Evolutionary conservation across 148 eudicot species (phyloP), one percentile per base, ranked within the genome.

Genomic region (Arctostaphylos glauca): DNA sequence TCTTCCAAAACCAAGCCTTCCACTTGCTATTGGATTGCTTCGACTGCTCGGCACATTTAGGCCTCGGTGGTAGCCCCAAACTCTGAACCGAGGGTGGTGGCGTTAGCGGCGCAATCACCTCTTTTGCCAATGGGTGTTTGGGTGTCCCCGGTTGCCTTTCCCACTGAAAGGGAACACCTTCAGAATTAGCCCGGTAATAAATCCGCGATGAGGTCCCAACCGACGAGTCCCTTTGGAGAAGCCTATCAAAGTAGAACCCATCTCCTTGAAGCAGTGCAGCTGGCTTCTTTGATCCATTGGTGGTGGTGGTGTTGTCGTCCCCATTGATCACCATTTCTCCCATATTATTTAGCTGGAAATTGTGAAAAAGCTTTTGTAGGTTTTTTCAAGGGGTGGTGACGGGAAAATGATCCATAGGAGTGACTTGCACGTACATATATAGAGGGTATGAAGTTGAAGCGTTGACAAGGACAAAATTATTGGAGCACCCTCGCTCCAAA

Each of bases 71-170:
- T 23, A 95, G 86, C 48, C 84, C 84, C 54, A 79, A 79, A 81
- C 91, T 87, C 13, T 90, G 91, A n/a, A 86, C 74, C 0, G 92
- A 91, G 0, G 98, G 98, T 19, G 98, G 98, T 2, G 94, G 97
- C 54, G 87, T 92, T 0, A 91, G 88, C 3, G 95, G 97, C 21
- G 91, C 92, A 49, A 87, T 41, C 9, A 81, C 82, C 38, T 90
- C 86, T 9, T 88, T 80, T 58, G 67, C 72, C 18, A 85, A 91
- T 1, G 88, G 89, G 46, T 81, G 60, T 4, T 86, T 90, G 41
- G 98, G 90, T 75, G 82, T 92, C n/a, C 98, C 98, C 0, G 98
- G 98, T 54, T 87, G 90, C 72, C 56, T 83, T 73, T 95, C 98
- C 98, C 98, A 93, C 46, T 87, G 74, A 76, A 95, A 95, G 0